Evolutionary conservation across 2,329 filamentous ascomycete species (phyloP).

Genomic region (Canariomyces notabilis): DNA sequence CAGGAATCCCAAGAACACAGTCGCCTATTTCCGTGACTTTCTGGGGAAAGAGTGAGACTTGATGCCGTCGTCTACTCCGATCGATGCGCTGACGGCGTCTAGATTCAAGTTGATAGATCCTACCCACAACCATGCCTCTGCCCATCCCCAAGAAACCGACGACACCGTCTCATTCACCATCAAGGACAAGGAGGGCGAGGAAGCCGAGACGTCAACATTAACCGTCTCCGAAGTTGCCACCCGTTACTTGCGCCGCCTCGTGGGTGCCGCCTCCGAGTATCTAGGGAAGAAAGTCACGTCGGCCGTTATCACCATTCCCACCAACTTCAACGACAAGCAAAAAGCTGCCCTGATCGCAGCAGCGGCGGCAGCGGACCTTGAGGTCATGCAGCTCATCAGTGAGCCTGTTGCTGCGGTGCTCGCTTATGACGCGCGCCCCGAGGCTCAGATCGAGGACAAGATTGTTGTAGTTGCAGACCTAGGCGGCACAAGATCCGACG

Average conservation of each 20-base stretch:
- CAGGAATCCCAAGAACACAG: slow-evolving; percentile 86
- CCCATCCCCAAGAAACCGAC: slow-evolving; percentile 74
- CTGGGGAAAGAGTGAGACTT: slow-evolving; percentile 77
- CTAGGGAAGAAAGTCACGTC: slow-evolving; percentile 89
- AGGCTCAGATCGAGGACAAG: slow-evolving; percentile 74
- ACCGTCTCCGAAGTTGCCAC: slow-evolving; percentile 76
- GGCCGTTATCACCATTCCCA: slow-evolving; percentile 91
- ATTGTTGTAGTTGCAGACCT: slow-evolving; percentile 86
- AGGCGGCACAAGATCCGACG: slow-evolving; percentile 87
- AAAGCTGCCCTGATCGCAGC: slow-evolving; percentile 73
- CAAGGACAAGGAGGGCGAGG: slow-evolving; percentile 65
- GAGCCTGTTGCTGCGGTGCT: slow-evolving; percentile 86
- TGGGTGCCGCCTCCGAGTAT: slow-evolving; percentile 81
- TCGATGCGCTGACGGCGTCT: slow-evolving; percentile 20
- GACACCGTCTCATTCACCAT: slow-evolving; percentile 75
- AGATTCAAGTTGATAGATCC: slow-evolving; percentile 95
- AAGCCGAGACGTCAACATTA: slow-evolving; percentile 58
- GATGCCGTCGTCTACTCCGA: not conserved
- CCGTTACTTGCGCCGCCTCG: slow-evolving; percentile 77
- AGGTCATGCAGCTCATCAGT: slow-evolving; percentile 87
- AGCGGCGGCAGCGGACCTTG: slow-evolving; percentile 73
- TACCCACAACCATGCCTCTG: slow-evolving; percentile 87
- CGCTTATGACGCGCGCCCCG: slow-evolving; percentile 83
- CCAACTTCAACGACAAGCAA: slow-evolving; percentile 86
- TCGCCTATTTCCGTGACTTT: slow-evolving; percentile 94